Evolutionary conservation across 139 green algal species (phyloP).

Genomic region (Ostreobium quekettii): DNA sequence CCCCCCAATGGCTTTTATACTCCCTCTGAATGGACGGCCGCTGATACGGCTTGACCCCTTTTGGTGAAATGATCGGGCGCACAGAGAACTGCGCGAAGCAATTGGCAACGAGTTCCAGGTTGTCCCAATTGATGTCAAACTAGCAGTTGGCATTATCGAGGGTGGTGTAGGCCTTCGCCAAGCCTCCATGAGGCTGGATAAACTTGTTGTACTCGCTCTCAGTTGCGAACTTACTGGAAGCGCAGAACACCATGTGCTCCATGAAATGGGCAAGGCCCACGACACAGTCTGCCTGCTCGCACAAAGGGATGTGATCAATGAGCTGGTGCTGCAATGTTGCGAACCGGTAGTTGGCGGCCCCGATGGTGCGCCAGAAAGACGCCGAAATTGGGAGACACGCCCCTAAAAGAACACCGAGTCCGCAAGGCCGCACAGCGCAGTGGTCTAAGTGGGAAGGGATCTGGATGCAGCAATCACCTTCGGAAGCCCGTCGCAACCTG

Average conservation of each 20-base stretch:
- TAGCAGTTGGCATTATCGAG: conserved; percentile 79
- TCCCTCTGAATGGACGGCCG: conserved; percentile 60
- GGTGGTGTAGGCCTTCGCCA: conserved; percentile 81
- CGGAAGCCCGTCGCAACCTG: too few relatives aligned
- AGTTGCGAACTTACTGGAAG: conserved; percentile 60
- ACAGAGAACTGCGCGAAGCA: conserved; percentile 84
- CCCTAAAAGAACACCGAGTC: too few relatives aligned
- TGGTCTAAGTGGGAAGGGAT: neutral
- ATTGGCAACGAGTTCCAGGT: conserved; percentile 62
- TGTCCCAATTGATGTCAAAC: conserved; percentile 76
- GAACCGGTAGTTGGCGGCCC: conserved; percentile 53
- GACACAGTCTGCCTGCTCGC: conserved; percentile 22
- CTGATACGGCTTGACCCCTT: conserved; percentile 69
- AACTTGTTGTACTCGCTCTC: conserved; percentile 69
- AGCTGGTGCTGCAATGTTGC: conserved; percentile 73
- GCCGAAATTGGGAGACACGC: neutral
- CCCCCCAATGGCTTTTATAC: neutral
- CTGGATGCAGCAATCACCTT: too few relatives aligned
- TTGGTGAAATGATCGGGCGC: conserved; percentile 57
- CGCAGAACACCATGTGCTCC: conserved; percentile 93
- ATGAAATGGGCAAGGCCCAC: conserved; percentile 76
- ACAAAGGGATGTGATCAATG: neutral
- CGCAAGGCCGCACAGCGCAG: neutral
- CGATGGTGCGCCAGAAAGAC: neutral
- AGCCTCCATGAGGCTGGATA: conserved; percentile 59